Evolutionary conservation across 176 grass and related monocot species (phyloP).

Genomic region (Tillandsia leiboldiana): DNA sequence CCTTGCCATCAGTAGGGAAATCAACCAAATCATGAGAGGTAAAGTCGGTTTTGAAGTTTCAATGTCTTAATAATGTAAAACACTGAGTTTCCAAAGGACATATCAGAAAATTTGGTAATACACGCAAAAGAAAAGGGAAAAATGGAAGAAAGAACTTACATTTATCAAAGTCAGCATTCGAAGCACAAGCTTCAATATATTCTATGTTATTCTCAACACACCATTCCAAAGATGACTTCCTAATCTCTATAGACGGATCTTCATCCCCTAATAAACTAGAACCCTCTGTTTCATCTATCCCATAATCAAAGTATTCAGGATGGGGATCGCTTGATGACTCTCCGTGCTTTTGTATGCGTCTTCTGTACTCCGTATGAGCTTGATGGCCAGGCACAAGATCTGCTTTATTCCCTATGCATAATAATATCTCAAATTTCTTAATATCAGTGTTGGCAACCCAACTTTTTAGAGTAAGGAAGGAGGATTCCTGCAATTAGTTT

Average conservation of each 20-base stretch:
- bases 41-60: too few relatives aligned
- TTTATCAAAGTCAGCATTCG: slow-evolving; percentile 79
- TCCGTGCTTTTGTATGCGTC: slow-evolving; percentile 40
- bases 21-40: too few relatives aligned
- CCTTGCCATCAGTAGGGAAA: too few relatives aligned
- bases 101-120: neutral
- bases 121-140: neutral
- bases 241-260: slow-evolving; percentile 51
- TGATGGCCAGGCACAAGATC: slow-evolving; percentile 75
- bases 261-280: slow-evolving; percentile 67
- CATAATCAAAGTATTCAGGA: slow-evolving; percentile 69
- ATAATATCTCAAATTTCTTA: slow-evolving; percentile 68
- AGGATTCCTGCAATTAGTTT: slow-evolving; percentile 56
- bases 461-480: slow-evolving; percentile 48
- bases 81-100: neutral
- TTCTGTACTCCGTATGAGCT: slow-evolving; percentile 67
- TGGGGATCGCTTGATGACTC: slow-evolving; percentile 55
- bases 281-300: slow-evolving; percentile 72
- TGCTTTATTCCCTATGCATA: slow-evolving; percentile 95
- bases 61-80: too few relatives aligned
- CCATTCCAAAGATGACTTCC: slow-evolving; percentile 49
- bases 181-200: slow-evolving; percentile 87
- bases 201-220: slow-evolving; percentile 77
- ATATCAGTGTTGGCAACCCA: slow-evolving; percentile 74
- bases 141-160: slow-evolving; percentile 40